Evolutionary conservation across 1,284 basidiomycete species (phyloP), one percentile per base, ranked within the genome.

Genomic region (Austropuccinia psidii): DNA sequence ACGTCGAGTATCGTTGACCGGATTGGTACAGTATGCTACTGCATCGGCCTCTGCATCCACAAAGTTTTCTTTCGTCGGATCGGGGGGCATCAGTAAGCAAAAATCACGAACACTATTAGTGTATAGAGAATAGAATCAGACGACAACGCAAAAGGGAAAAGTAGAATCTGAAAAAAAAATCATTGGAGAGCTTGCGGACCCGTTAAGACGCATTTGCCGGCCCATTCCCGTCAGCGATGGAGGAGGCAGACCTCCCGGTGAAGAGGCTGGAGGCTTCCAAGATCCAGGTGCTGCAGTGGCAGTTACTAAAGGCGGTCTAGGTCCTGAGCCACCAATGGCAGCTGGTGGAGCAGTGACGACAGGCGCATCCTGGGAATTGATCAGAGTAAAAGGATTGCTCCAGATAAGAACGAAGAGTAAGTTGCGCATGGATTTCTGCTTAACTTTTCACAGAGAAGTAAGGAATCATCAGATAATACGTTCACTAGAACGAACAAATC

Each of bases 11-110:
- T 77, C 76, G 60, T 79, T 79, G 52, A 60, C 65, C 0, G 79
- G 78, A 52, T 78, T 75, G 49, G 74, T 77, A 74, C 79, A 79
- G 76, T 79, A 79, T 11, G 78, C 74, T 13, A 79, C 78, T 0
- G 79, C 79, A 35, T 75, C 52, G 4, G 78, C 78, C 60, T 79
- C 78, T 15, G 79, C 79, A 21, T 79, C 78, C 1, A 79, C 78
- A 29, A 79, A 45, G 61, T 79, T 78, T 69, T 79, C 41, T 43
- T 57, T 77, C 57, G 74, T 75, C 65, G 79, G 78, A 43, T 79
- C 76, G 15, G 78, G 79, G 1, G 78, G 79, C 77, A 78, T 78
- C 31, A 79, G 73, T 33, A 79, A 62, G 70, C 78, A 79, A 39
- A 78, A 78, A 49, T 78, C 77, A 50, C 66, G 76, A 27, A 77